A percentile compares a stretch with the other conserved stretches of the same genome.
phyloP scores from a whole-genome alignment of 352 stramenopile genomes.

The Phytophthora pinifolia region DNA sequence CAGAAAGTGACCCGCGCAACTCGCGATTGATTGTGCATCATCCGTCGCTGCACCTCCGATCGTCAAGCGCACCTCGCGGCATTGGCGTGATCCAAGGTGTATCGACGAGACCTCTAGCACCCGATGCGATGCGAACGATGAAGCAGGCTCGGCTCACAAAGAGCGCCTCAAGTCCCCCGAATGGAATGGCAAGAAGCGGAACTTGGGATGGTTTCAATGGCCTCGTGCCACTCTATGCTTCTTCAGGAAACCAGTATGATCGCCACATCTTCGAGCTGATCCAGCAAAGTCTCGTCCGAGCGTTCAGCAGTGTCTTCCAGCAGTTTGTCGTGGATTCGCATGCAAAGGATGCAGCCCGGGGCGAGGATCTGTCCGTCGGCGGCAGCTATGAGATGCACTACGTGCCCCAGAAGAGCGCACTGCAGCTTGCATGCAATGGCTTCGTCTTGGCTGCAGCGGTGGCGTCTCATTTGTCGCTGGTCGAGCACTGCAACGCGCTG shows the following conservation, averaged over 20 bases:
- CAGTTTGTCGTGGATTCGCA: slow-evolving; percentile 68
- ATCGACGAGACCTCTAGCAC: slow-evolving; percentile 15
- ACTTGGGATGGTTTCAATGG: slow-evolving; percentile 12
- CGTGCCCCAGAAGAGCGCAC: slow-evolving; percentile 66
- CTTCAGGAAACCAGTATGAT: slow-evolving; percentile 55
- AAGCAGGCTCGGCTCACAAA: slow-evolving; percentile 26
- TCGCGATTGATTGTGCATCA: slow-evolving; percentile 70
- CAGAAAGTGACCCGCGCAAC: slow-evolving; percentile 57
- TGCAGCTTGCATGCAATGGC: slow-evolving; percentile 77
- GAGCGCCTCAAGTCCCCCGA: slow-evolving; percentile 21
- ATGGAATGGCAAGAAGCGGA: slow-evolving; percentile 16
- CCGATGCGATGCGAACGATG: slow-evolving; percentile 29
- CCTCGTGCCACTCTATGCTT: slow-evolving; percentile 16
- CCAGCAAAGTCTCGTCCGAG: slow-evolving; percentile 46
- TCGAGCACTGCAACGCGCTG: slow-evolving; percentile 60
- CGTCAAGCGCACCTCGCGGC: slow-evolving; percentile 23
- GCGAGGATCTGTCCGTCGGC: slow-evolving; percentile 22
- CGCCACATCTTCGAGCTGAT: slow-evolving; percentile 72
- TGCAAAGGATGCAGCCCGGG: slow-evolving; percentile 36
- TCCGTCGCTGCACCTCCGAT: slow-evolving; percentile 28
- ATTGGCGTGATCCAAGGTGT: slow-evolving; percentile 10
- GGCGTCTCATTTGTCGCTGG: slow-evolving; percentile 50
- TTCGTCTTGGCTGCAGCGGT: slow-evolving; percentile 68
- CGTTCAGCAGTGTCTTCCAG: slow-evolving; percentile 74
- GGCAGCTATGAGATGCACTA: slow-evolving; percentile 49